A percentile compares a stretch with the other conserved stretches of the same genome.
Evolutionary conservation across 129 eudicot genomes (phyloP).

Genomic region (Helianthus annuus): DNA sequence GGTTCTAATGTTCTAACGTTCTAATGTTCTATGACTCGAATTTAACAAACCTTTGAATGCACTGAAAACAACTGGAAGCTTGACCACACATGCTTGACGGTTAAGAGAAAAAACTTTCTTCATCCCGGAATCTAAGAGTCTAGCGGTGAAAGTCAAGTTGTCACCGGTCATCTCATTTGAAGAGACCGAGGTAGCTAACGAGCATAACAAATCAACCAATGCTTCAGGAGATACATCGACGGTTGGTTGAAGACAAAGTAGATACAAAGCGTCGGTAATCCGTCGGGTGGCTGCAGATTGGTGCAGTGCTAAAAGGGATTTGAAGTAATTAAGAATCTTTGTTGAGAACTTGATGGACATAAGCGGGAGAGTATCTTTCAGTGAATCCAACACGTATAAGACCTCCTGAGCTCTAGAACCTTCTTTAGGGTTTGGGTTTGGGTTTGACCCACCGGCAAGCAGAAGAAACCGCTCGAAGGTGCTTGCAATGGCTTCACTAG

Average conservation of each 20-base stretch:
- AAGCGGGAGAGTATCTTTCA: slow-evolving; percentile 70
- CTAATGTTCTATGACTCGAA: neutral
- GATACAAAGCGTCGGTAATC: slow-evolving; percentile 67
- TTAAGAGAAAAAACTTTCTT: slow-evolving; percentile 60
- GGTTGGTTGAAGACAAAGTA: slow-evolving; percentile 59
- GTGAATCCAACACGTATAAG: slow-evolving; percentile 70
- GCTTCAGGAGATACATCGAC: slow-evolving; percentile 70
- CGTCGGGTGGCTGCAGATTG: slow-evolving; percentile 72
- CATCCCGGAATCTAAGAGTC: slow-evolving; percentile 86
- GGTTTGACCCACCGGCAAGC: slow-evolving; percentile 80
- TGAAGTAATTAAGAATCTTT: slow-evolving; percentile 68
- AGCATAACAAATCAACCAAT: slow-evolving; percentile 71
- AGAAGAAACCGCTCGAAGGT: slow-evolving; percentile 72
- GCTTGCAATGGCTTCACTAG: slow-evolving; percentile 80
- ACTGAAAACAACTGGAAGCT: slow-evolving; percentile 83
- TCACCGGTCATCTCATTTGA: slow-evolving; percentile 81
- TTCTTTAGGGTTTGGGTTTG: slow-evolving; percentile 57
- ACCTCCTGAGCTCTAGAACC: slow-evolving; percentile 81
- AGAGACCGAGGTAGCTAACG: slow-evolving; percentile 56
- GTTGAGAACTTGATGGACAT: slow-evolving; percentile 69
- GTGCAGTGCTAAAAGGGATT: slow-evolving; percentile 63
- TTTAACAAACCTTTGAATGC: slow-evolving; percentile 60
- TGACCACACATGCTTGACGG: slow-evolving; percentile 71
- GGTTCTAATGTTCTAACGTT: neutral
- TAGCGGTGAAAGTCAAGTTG: slow-evolving; percentile 80